Conservation (phyloP, 2,329 filamentous ascomycete species). For the Colletotrichum abscissum region DNA sequence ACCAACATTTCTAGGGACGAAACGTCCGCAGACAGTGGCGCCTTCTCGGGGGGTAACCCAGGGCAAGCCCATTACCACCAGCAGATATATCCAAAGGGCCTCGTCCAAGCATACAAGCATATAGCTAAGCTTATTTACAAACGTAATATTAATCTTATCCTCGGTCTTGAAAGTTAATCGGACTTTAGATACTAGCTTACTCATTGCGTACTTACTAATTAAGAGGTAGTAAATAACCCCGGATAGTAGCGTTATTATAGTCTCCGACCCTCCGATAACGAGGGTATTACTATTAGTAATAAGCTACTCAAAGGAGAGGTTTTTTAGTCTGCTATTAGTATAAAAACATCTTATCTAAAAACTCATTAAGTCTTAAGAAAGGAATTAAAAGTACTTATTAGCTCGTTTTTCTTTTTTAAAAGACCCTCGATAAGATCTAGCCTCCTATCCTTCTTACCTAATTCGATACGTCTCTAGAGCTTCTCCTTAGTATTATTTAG, state of each 20-base stretch:
- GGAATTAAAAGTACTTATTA: conserved; percentile 3
- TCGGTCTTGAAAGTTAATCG: conserved; percentile 43
- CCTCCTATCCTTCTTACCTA: conserved; percentile 10
- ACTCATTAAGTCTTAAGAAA: too few species aligned
- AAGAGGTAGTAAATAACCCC: conserved; percentile 43
- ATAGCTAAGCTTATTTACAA: conserved; percentile 46
- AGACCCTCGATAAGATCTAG: conserved; percentile 35
- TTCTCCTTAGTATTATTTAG: conserved; percentile 12
- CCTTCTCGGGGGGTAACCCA: conserved; percentile 47
- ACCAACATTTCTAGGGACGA: too few species aligned
- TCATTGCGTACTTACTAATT: conserved; percentile 43
- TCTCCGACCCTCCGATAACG: conserved; percentile 47
- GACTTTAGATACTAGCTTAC: conserved; percentile 50
- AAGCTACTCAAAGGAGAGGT: conserved; percentile 28
- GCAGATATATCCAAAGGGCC: conserved; percentile 53
- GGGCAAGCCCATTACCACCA: conserved; percentile 39
- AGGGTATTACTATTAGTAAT: conserved; percentile 28
- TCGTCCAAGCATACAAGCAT: conserved; percentile 55
- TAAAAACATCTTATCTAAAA: not conserved
- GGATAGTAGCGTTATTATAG: conserved; percentile 45
- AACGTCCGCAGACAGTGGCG: conserved; percentile 18
- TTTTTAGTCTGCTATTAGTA: not conserved
- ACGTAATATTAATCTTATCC: conserved; percentile 49
- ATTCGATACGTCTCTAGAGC: conserved; percentile 31
- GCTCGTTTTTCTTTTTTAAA: conserved; percentile 31